Conservation (phyloP, 352 stramenopile genomes). For the Phytopythium cucurbitacearum region DNA sequence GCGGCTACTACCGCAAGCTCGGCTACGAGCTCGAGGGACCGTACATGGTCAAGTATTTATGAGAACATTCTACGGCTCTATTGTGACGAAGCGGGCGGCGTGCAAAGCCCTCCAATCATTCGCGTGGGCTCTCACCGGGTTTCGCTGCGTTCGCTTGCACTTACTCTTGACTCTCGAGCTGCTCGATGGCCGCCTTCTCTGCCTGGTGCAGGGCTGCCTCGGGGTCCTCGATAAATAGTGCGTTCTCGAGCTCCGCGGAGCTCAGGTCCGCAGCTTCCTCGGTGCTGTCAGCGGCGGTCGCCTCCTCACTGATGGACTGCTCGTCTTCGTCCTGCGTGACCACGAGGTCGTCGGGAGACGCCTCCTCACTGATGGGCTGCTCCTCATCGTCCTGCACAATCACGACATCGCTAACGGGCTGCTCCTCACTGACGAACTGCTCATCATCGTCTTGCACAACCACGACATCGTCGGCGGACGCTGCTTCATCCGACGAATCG, state of each 20-base stretch:
- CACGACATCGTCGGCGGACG: no score
- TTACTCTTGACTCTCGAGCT: conserved; percentile 6
- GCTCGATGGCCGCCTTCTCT: conserved; percentile 21
- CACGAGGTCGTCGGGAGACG: neutral
- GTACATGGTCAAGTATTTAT: conserved; percentile 96
- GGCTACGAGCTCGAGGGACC: conserved; percentile 95
- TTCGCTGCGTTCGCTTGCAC: neutral
- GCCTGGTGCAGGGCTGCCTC: conserved; percentile 23
- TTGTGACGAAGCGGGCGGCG: neutral
- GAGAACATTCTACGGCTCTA: conserved; percentile 8
- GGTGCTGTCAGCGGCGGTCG: neutral
- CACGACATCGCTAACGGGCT: no score
- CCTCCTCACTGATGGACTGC: neutral
- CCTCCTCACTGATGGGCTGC: neutral
- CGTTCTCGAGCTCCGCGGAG: conserved; percentile 15
- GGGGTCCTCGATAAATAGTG: conserved; percentile 25
- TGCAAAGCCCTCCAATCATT: no score
- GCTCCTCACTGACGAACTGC: neutral
- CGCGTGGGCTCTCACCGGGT: no score
- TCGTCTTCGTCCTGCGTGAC: neutral
- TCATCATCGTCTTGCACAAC: neutral
- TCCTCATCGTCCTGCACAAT: neutral
- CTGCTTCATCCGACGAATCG: no score
- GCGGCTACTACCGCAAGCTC: conserved; percentile 97
- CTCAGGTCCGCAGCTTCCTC: neutral